Evolutionary conservation across 371 early-diverging fungal genomes (phyloP), one percentile per base, ranked within the genome.

Genomic region (Actinomucor elegans): DNA sequence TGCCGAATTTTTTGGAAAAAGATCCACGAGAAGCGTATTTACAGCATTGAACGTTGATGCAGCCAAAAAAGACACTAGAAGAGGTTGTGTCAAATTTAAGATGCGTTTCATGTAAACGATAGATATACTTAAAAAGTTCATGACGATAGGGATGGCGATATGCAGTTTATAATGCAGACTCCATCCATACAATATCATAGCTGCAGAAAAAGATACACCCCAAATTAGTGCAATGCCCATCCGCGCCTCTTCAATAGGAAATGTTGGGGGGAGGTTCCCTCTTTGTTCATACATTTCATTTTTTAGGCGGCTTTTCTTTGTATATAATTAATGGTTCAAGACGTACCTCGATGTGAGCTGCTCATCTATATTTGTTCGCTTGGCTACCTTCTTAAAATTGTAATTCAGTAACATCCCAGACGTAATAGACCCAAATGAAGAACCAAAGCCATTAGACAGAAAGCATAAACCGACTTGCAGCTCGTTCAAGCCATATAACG

Each of bases 171-270:
- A 27, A 15, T 57, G 53, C 1, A 73, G 43, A 27, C 57, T 50
- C 73, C 71, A 73, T 2, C 77, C 77, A 43, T 77, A 77, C 0
- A 51, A 46, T 28, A 69, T 59, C 28, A 71, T 40, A n/a, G 65
- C 18, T 1, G 64, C n/a, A 45, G 66, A 69, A 31, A 71, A 73
- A 6, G 57, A 20, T 5, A 69, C 21, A 8, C 69, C 71, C 54
- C 69, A 67, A 4, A 69, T 51, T 69, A 71, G 71, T 9, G 65
- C 50, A 8, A 60, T 52, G 1, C 67, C 66, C 42, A 77, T 50
- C 20, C 73, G 52, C 10, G 66, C 69, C 41, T 54, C 51, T 51
- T 77, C 73, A 2, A 77, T 49, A 2, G 71, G 69, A 15, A 69
- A 60, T 8, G 59, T 49, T 15, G 60, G 55, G 4, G 53, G 52